These are phyloP conservation scores for Diplodia scrobiculata DNA, from an alignment of 2,329 filamentous ascomycete genomes.

Conservation along the genomic window DNA sequence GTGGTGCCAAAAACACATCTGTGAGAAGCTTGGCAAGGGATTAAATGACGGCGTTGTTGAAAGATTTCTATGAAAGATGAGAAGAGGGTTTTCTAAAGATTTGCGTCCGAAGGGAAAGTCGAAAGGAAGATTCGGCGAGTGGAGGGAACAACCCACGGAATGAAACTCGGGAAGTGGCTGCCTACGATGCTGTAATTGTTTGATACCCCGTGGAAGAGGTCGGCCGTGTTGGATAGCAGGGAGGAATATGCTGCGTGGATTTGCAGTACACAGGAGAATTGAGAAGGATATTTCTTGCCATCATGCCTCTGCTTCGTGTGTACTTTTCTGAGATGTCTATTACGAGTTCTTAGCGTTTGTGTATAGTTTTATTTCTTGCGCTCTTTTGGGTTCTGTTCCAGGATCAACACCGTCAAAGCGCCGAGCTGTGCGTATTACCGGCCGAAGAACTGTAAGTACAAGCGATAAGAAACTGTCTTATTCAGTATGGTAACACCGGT, in stretches of 20 bases:
- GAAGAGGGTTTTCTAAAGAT: not conserved
- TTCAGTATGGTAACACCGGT: too few relatives aligned
- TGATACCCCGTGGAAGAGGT: conserved; percentile 22
- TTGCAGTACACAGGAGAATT: not conserved
- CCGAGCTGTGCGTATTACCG: too few relatives aligned
- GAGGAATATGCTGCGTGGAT: not conserved
- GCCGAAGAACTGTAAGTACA: too few relatives aligned
- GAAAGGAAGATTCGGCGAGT: not conserved
- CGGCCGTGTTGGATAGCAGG: conserved; percentile 1
- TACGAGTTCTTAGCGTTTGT: not conserved
- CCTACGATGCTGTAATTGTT: conserved; percentile 6
- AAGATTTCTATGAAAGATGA: not conserved
- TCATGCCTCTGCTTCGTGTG: not conserved
- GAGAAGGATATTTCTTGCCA: not conserved
- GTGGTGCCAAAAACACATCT: not conserved
- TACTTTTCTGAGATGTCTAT: not conserved
- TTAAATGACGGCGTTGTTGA: not conserved
- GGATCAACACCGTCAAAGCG: too few relatives aligned
- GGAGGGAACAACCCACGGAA: not conserved
- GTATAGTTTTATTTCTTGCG: too few relatives aligned
- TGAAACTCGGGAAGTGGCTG: not conserved
- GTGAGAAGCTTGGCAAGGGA: not conserved
- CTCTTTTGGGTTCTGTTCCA: too few relatives aligned
- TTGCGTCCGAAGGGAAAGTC: not conserved
- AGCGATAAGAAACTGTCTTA: too few relatives aligned